Evolutionary conservation across 805 yeast genomes (phyloP), one percentile per base, ranked within the genome.

Genomic region (Teunomyces stri): DNA sequence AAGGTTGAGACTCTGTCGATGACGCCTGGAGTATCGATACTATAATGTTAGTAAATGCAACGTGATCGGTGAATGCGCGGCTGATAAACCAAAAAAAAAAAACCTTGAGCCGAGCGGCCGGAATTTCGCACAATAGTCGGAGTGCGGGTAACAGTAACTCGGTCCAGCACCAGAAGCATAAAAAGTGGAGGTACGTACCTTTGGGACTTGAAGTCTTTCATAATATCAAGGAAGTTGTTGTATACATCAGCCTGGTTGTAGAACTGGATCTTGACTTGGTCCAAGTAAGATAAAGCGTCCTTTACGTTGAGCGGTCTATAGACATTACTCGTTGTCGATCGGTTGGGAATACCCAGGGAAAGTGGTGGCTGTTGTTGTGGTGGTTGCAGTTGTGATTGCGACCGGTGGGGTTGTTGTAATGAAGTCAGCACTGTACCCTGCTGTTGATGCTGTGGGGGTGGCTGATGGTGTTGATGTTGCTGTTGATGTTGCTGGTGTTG

Each of bases 201-300:
- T 71, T 92, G 97, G 45, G 95, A 85, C 73, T 95, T 95, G 74
- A 94, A 95, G 64, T 95, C 99, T 72, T 95, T 95, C 99, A 94
- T 94, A 54, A 94, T 92, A 64, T 94, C 99, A 61, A 94, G 76
- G 61, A 95, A 94, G 66, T 88, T 90, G 67, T 94, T 94, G 75
- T 94, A 94, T 37, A 94, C 96, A 59, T 91, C 97, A 0, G 98
- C 95, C 69, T 92, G 96, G 54, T 84, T 80, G 65, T 81, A 86
- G 68, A 94, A 94, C 65, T 91, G 97, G 42, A 85, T 79, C 68
- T 94, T 94, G 44, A 94, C 99, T 68, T 91, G 96, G 64, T 95
- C 99, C 56, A 94, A 78, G 62, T 95, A 94, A 7, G 96, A 84
- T 54, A 94, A 75, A 5, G 99, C 99, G 67, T 94, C 99, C 63